Evolutionary conservation across 2,329 filamentous ascomycete species (phyloP), one percentile per base, ranked within the genome.

Genomic region (Alternaria metachromatica): DNA sequence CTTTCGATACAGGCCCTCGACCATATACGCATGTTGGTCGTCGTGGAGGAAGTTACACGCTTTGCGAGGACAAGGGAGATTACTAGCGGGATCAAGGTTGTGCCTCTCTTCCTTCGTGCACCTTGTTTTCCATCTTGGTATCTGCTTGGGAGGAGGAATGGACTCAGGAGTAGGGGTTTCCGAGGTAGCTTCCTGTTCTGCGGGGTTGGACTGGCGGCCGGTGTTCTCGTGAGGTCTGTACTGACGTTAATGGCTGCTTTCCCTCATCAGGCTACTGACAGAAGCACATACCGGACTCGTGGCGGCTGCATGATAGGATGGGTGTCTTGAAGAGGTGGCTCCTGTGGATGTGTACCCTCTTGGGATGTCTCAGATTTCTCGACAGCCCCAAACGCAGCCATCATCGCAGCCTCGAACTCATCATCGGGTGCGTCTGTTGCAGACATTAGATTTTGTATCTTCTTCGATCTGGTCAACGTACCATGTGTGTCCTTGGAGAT

Each of bases 331-430:
- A 11, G n/a, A 41, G 2, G 8, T 18, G 37, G n/a, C 15, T 41
- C 15, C 11, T 41, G 37, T 18, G 37, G 37, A 10, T 18, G 37
- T 18, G 37, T 41, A 18, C 9, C 8, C n/a, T 41, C 37, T 18
- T 41, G 15, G 37, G 15, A 6, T 41, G 1, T 41, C n/a, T 41
- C 37, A 11, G n/a, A 41, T 41, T 41, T 3, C 15, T 41, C 9
- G 37, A 2, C 1, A 2, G 4, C 1, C n/a, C 0, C 9, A 18
- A 41, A 6, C 15, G 15, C 37, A 41, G 37, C 37, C n/a, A 0
- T 0, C 15, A 41, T 2, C 1, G 37, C 37, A 41, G n/a, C 9
- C 37, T 18, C 37, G 15, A 41, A 18, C 15, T 41, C 37, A 41
- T 41, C 37, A 5, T 41, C 37, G 37, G n/a, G n/a, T 41, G 37